Evolutionary conservation across 108 stramenopile genomes (phyloP).

Genomic region (Chaetoceros tenuissimus): DNA sequence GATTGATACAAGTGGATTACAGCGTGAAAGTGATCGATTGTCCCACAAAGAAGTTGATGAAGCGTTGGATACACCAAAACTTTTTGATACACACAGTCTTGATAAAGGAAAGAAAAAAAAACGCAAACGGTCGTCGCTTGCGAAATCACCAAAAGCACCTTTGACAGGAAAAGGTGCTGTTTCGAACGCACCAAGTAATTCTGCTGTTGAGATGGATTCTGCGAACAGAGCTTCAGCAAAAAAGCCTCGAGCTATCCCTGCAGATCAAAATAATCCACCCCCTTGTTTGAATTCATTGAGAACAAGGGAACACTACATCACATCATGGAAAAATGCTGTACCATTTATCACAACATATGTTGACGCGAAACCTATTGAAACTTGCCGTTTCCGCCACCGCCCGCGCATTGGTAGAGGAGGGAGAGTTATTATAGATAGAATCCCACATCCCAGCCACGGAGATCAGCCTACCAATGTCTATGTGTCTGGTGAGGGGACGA

Average conservation of each 20-base stretch:
- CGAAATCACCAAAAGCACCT: constrained; percentile 2
- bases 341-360: constrained; percentile 62
- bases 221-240: neutral
- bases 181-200: neutral
- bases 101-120: constrained; percentile 20
- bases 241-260: constrained; percentile 25
- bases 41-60: constrained; percentile 21
- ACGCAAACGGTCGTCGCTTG: constrained; percentile 10
- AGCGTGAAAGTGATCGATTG: constrained; percentile 26
- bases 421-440: constrained; percentile 67
- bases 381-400: constrained; percentile 52
- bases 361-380: constrained; percentile 33
- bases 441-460: constrained; percentile 39
- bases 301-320: constrained; percentile 47
- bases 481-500: constrained; percentile 37
- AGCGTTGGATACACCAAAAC: constrained; percentile 36
- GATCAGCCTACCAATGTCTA: constrained; percentile 29
- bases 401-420: constrained; percentile 83
- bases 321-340: constrained; percentile 49
- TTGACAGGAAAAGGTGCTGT: neutral
- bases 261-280: constrained; percentile 70
- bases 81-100: constrained; percentile 42
- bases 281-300: constrained; percentile 60
- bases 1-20: constrained; percentile 56
- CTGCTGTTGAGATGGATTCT: neutral